These are phyloP conservation scores for Drechslerella stenobrocha DNA, from an alignment of 2,329 filamentous ascomycete genomes.

Conservation along the genomic window DNA sequence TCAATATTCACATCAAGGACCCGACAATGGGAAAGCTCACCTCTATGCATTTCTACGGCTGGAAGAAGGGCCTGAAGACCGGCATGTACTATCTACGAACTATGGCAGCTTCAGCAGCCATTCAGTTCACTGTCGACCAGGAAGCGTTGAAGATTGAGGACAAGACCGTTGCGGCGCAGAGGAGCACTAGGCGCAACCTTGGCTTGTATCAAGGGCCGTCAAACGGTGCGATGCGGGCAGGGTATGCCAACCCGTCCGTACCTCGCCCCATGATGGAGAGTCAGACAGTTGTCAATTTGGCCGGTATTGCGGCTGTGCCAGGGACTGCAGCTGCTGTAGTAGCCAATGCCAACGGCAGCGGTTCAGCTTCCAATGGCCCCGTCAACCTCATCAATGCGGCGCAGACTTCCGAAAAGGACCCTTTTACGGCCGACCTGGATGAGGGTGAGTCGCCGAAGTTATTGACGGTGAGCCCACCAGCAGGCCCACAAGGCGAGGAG, in stretches of 20 bases:
- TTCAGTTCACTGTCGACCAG: slow-evolving; percentile 99
- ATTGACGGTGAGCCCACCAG: slow-evolving; percentile 70
- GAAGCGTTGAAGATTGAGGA: slow-evolving; percentile 87
- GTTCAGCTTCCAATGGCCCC: slow-evolving; percentile 41
- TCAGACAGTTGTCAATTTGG: slow-evolving; percentile 41
- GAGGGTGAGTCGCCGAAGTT: slow-evolving; percentile 80
- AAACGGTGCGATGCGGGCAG: slow-evolving; percentile 59
- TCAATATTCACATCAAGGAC: slow-evolving; percentile 99
- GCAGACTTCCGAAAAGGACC: slow-evolving; percentile 62
- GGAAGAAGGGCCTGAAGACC: slow-evolving; percentile 99
- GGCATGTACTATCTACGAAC: slow-evolving; percentile 99
- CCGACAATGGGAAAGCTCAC: slow-evolving; percentile 99
- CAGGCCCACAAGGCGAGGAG: slow-evolving; percentile 65
- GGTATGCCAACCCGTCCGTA: slow-evolving; percentile 60
- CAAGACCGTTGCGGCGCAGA: slow-evolving; percentile 67
- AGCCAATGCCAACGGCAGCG: slow-evolving; percentile 48
- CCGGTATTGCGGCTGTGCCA: slow-evolving; percentile 69
- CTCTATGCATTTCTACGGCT: slow-evolving; percentile 98
- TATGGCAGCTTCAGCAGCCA: slow-evolving; percentile 92
- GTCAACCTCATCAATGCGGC: slow-evolving; percentile 54
- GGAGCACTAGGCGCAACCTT: slow-evolving; percentile 70
- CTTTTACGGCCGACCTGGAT: slow-evolving; percentile 74
- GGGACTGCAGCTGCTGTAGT: slow-evolving; percentile 60
- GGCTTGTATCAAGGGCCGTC: slow-evolving; percentile 57
- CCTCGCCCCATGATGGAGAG: slow-evolving; percentile 39